Base-by-base conservation (phyloP, 1,284 basidiomycete genomes). In the Phlebopus sp. region DNA sequence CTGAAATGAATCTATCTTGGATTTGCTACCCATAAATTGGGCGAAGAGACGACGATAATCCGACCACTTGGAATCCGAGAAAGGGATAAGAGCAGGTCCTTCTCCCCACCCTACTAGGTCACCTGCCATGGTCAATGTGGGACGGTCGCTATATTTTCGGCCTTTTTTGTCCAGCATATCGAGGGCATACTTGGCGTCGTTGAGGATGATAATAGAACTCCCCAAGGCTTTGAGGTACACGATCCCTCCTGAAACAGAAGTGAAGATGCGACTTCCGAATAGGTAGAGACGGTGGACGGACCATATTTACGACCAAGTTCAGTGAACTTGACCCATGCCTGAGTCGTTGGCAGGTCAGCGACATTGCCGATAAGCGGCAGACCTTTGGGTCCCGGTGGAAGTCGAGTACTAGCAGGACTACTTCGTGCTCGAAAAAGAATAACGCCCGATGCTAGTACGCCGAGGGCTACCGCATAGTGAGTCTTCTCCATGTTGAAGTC, bases 41-140 rank as follows among this genome's bases (percentile, higher is more conserved):
- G 32, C 32, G 18, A 60, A 52, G 11, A 23, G 25, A 9, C 25
- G 18, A 21, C 37, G 37, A 27, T 39, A 39, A 10, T 21, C 25
- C 19, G 49, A 27, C 47, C 53, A 54, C 9, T 53, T 50, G 6
- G 21, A 23, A 6, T 55, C 51, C 14, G 54, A 49, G 32, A 54
- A 56, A 4, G 46, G 52, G n/a, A 46, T 43, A 8, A 64, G 50
- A 19, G 49, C 55, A 39, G 58, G 47, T 1, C 50, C 41, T 15
- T 55, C 37, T 35, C 50, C 50, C 58, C 54, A 60, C 11, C 59
- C 62, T 27, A 37, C 34, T 10, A 57, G 37, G 30, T 51, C 49
- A 18, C 54, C 52, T 23, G 42, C 53, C 48, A 56, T 51, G 6
- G 47, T 27, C 2, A 55, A 30, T 10, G 25, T 17, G 18, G 57